Conservation (phyloP, 768 basidiomycete species). For the Boletus reticulatus region DNA sequence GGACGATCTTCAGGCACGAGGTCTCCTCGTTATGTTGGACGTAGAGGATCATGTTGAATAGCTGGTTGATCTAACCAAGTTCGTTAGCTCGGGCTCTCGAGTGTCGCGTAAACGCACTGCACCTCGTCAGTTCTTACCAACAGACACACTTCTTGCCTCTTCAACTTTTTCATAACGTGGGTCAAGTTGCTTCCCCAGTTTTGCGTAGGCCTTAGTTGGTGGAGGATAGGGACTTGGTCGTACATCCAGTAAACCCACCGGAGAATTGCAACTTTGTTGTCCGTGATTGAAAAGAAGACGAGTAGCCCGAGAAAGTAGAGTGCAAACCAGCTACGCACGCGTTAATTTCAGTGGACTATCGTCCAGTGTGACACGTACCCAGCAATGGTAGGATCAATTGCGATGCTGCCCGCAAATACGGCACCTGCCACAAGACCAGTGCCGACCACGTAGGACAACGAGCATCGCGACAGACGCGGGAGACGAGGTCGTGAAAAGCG, state of each 20-base stretch:
- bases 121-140: slow-evolving; percentile 69
- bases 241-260: slow-evolving; percentile 60
- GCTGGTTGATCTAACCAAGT: slow-evolving; percentile 52
- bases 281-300: slow-evolving; percentile 44
- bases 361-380: slow-evolving; percentile 38
- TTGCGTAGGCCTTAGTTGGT: slow-evolving; percentile 36
- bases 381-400: slow-evolving; percentile 52
- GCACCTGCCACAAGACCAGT: slow-evolving; percentile 41
- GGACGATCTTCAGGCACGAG: slow-evolving; percentile 63
- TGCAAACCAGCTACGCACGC: slow-evolving; percentile 51
- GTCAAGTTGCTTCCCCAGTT: slow-evolving; percentile 46
- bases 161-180: slow-evolving; percentile 42
- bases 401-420: slow-evolving; percentile 59
- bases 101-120: slow-evolving; percentile 2
- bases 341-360: background rate
- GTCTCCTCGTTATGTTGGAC: slow-evolving; percentile 70
- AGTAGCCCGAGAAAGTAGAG: slow-evolving; percentile 57
- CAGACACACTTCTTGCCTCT: slow-evolving; percentile 56
- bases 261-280: slow-evolving; percentile 54
- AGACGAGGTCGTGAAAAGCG: slow-evolving; percentile 66
- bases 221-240: slow-evolving; percentile 55
- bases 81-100: background rate
- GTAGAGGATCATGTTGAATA: slow-evolving; percentile 67
- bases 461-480: slow-evolving; percentile 39
- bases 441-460: slow-evolving; percentile 39